Evolutionary conservation across 306 rosid genomes (phyloP).

Genomic region (Cucurbita moschata): DNA sequence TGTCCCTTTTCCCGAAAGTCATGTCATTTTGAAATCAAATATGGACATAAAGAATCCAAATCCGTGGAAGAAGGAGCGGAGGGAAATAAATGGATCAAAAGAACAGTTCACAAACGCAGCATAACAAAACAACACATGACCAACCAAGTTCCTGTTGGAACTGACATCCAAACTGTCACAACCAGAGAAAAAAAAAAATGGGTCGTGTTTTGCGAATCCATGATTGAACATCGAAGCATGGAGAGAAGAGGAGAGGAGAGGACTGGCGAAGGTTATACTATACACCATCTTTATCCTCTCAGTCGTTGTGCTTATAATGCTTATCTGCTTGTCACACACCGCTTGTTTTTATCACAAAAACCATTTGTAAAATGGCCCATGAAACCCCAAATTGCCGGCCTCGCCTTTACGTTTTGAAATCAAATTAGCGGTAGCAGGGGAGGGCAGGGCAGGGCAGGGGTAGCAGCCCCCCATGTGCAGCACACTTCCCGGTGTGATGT

Average conservation of each 20-base stretch:
- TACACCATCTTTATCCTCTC: slow-evolving; percentile 1
- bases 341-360: slow-evolving; percentile 11
- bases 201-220: slow-evolving; percentile 14
- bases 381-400: neutral
- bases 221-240: slow-evolving; percentile 13
- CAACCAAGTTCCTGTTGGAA: neutral
- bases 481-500: neutral
- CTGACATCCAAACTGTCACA: neutral
- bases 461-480: neutral
- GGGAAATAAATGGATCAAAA: too few relatives aligned
- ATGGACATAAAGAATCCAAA: neutral
- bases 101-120: neutral
- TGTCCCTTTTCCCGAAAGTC: neutral
- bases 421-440: too few relatives aligned
- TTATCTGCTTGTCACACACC: slow-evolving; percentile 24
- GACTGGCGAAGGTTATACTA: neutral
- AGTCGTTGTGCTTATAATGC: slow-evolving; percentile 14
- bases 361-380: neutral
- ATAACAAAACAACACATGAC: neutral
- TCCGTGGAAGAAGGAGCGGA: neutral
- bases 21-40: neutral
- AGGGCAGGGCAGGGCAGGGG: too few relatives aligned
- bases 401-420: neutral
- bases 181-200: neutral
- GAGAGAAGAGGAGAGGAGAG: neutral